Percentiles rank a stretch among this genome's conserved stretches.
Conservation (phyloP, 2,329 filamentous ascomycete species). For the Apiospora rasikravindrae region DNA sequence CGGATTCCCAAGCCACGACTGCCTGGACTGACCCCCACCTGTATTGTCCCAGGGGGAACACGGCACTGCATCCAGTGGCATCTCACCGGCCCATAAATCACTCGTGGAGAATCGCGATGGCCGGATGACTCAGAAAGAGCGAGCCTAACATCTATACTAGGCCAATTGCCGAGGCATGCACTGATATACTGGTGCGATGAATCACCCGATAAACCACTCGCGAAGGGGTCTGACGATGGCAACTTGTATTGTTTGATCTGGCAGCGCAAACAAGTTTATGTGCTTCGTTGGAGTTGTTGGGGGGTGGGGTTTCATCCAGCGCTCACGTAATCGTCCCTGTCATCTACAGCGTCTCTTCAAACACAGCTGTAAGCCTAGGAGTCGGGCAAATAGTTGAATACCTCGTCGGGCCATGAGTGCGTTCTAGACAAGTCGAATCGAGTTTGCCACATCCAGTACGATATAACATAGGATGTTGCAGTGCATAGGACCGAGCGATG, state of each 20-base stretch:
- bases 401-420: neutral
- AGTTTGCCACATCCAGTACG: neutral
- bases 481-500: neutral
- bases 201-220: neutral
- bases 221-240: neutral
- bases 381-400: no score
- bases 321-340: neutral
- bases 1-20: neutral
- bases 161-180: neutral
- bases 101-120: neutral
- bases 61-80: neutral
- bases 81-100: neutral
- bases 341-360: neutral
- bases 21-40: neutral
- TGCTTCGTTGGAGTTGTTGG: neutral
- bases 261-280: neutral
- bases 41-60: neutral
- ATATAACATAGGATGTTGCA: neutral
- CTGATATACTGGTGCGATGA: neutral
- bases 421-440: neutral
- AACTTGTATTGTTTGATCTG: neutral
- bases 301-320: neutral
- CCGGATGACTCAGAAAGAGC: neutral
- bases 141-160: neutral
- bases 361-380: neutral